Evolutionary conservation across 164 flowering plant species (phyloP).

Genomic region (Warburgia ugandensis): DNA sequence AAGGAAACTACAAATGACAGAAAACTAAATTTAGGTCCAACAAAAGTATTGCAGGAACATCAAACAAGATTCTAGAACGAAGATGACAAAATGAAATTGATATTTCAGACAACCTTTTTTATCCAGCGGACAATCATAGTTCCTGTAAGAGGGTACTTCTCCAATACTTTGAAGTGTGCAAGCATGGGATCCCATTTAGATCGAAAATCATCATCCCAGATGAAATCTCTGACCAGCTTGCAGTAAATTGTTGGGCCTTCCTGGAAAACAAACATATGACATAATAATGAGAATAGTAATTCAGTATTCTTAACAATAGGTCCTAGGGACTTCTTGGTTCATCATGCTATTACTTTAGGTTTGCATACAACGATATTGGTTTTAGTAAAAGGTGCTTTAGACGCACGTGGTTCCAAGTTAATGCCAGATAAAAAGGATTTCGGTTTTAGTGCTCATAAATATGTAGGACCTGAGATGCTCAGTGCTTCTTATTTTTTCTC

Average conservation of each 20-base stretch:
- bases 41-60: no score
- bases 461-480: no score
- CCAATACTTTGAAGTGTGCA: conserved; percentile 48
- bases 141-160: conserved; percentile 70
- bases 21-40: no score
- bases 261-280: conserved; percentile 35
- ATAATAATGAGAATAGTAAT: background rate
- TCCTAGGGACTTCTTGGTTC: no score
- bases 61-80: background rate
- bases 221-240: conserved; percentile 91
- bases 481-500: no score
- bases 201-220: conserved; percentile 98
- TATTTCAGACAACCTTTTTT: conserved; percentile 71
- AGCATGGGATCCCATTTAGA: conserved; percentile 97
- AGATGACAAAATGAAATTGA: background rate
- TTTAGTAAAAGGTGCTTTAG: no score
- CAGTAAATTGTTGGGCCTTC: conserved; percentile 60
- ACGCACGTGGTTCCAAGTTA: no score
- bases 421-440: no score
- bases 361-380: no score
- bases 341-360: no score
- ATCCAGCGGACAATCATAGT: conserved; percentile 83
- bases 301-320: no score
- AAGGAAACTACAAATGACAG: conserved; percentile 84
- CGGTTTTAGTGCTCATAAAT: no score